Evolutionary conservation across 768 basidiomycete genomes (phyloP).

Genomic region (Pilatotrama ljubarskyi): DNA sequence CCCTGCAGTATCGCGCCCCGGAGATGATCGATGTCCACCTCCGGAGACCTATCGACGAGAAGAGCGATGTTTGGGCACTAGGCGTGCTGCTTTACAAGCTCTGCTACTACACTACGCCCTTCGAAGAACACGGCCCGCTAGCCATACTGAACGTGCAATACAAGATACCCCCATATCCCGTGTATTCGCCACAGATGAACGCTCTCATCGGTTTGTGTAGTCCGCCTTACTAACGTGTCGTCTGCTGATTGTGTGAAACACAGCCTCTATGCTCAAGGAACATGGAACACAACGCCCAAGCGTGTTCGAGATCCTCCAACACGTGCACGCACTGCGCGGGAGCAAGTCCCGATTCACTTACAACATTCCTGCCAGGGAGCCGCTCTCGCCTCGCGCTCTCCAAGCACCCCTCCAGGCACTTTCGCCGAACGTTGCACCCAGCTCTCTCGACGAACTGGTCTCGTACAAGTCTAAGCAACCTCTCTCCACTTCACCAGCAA

Average conservation of each 20-base stretch:
- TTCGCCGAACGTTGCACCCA: slow-evolving; percentile 25
- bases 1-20: slow-evolving; percentile 96
- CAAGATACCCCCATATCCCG: slow-evolving; percentile 83
- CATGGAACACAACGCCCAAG: slow-evolving; percentile 84
- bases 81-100: slow-evolving; percentile 97
- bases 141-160: slow-evolving; percentile 98
- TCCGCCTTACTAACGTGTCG: background rate
- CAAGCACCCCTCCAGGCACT: slow-evolving; percentile 28
- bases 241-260: background rate
- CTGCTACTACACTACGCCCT: slow-evolving; percentile 99
- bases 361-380: slow-evolving; percentile 49
- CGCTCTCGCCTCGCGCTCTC: slow-evolving; percentile 43
- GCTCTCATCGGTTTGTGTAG: slow-evolving; percentile 68
- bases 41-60: slow-evolving; percentile 84
- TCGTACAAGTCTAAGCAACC: slow-evolving; percentile 36
- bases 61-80: slow-evolving; percentile 97
- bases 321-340: slow-evolving; percentile 85
- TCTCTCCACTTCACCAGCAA: slow-evolving; percentile 30
- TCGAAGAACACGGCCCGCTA: slow-evolving; percentile 95
- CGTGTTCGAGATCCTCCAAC: slow-evolving; percentile 81
- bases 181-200: slow-evolving; percentile 83
- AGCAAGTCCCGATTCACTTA: slow-evolving; percentile 83
- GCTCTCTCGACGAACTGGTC: slow-evolving; percentile 40
- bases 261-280: slow-evolving; percentile 92
- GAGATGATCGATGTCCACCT: slow-evolving; percentile 96